Conservation (phyloP, 345 rosid species). For the Eucalyptus virginea region DNA sequence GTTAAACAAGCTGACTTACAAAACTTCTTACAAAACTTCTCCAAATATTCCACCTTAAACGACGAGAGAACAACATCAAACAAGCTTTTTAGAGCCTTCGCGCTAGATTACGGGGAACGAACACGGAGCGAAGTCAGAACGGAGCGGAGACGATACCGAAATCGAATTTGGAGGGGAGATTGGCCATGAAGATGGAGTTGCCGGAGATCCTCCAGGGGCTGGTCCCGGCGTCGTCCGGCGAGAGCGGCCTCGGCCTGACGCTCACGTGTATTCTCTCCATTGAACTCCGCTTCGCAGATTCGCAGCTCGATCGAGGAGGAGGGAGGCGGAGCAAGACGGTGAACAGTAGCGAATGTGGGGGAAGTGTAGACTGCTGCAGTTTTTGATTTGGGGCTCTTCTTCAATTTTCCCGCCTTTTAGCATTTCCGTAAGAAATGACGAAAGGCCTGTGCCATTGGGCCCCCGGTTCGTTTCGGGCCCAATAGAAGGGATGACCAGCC, state of each 20-base stretch:
- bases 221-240: slow-evolving; percentile 60
- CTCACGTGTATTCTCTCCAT: slow-evolving; percentile 93
- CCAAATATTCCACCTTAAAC: slow-evolving; percentile 38
- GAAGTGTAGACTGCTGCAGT: neutral
- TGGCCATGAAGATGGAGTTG: slow-evolving; percentile 51
- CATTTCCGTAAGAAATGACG: neutral
- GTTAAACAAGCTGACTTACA: slow-evolving; percentile 18
- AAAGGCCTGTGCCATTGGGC: neutral
- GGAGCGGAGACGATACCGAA: slow-evolving; percentile 28
- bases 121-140: neutral
- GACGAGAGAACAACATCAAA: neutral
- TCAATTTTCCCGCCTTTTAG: neutral
- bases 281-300: neutral
- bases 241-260: slow-evolving; percentile 70
- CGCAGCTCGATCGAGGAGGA: neutral
- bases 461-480: neutral
- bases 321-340: neutral
- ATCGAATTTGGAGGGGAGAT: slow-evolving; percentile 46
- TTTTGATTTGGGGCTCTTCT: neutral
- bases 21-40: slow-evolving; percentile 45
- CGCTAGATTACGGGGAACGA: neutral
- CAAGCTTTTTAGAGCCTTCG: neutral
- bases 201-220: slow-evolving; percentile 82
- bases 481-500: neutral
- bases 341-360: neutral